Evolutionary conservation across 2,329 filamentous ascomycete species (phyloP).

Genomic region (Cladosporium austrohemisphaericum): DNA sequence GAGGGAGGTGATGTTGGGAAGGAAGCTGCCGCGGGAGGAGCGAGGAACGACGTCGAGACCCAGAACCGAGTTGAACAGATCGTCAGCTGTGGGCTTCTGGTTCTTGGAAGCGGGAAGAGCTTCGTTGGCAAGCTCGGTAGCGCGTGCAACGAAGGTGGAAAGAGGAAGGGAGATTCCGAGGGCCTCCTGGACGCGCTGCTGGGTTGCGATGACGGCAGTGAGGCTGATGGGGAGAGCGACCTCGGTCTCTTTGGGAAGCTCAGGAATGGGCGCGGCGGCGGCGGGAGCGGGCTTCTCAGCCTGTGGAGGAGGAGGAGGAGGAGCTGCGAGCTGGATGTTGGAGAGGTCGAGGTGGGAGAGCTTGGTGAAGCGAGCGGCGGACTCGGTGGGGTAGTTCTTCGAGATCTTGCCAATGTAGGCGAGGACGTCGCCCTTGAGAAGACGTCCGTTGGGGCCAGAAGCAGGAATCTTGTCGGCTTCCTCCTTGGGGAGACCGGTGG

Average conservation of each 20-base stretch:
- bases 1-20: constrained; percentile 65
- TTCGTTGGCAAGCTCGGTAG: constrained; percentile 82
- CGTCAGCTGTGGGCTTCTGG: constrained; percentile 66
- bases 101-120: constrained; percentile 67
- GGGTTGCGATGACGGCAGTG: constrained; percentile 70
- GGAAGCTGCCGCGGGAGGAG: constrained; percentile 61
- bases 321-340: constrained; percentile 77
- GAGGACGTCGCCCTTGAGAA: constrained; percentile 93
- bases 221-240: constrained; percentile 76
- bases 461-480: constrained; percentile 79
- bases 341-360: constrained; percentile 84
- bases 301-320: constrained; percentile 34
- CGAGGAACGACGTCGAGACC: constrained; percentile 56
- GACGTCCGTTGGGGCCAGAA: constrained; percentile 79
- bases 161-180: constrained; percentile 79
- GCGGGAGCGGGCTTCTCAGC: constrained; percentile 42
- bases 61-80: constrained; percentile 86
- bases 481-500: constrained; percentile 70
- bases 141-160: constrained; percentile 80
- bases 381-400: constrained; percentile 64
- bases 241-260: constrained; percentile 49
- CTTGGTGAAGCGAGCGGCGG: constrained; percentile 69
- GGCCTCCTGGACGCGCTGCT: constrained; percentile 72
- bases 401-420: constrained; percentile 80
- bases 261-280: constrained; percentile 37